Conservation (phyloP, 2,329 filamentous ascomycete species). For the Ceratocystis lukuohia region DNA sequence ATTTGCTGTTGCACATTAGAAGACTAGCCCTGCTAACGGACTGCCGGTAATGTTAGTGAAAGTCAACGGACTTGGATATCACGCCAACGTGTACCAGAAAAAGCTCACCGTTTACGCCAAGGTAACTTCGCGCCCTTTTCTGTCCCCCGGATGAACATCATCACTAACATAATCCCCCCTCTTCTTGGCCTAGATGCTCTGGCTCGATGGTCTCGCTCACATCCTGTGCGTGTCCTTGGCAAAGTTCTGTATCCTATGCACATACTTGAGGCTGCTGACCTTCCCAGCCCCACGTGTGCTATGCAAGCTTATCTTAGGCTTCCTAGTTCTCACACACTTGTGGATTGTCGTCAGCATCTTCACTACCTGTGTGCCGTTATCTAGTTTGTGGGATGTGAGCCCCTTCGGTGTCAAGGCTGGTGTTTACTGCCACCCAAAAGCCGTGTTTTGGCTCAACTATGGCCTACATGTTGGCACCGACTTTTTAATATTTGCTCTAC, state of each 20-base stretch:
- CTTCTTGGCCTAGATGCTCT: slow-evolving; percentile 4
- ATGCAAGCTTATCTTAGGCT: slow-evolving; percentile 20
- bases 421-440: slow-evolving; percentile 17
- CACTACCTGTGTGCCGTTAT: slow-evolving; percentile 22
- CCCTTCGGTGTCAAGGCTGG: background rate
- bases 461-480: slow-evolving; percentile 25
- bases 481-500: slow-evolving; percentile 23
- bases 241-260: slow-evolving; percentile 22
- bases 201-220: slow-evolving; percentile 20
- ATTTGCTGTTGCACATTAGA: background rate
- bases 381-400: slow-evolving; percentile 19
- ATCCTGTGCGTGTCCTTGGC: slow-evolving; percentile 21
- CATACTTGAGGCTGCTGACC: slow-evolving; percentile 23
- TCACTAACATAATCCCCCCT: background rate
- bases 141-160: background rate
- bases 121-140: slow-evolving; percentile 2
- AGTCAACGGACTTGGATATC: slow-evolving; percentile 13
- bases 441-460: slow-evolving; percentile 25
- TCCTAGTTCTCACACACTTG: slow-evolving; percentile 21
- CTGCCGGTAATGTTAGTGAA: slow-evolving; percentile 5
- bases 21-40: background rate
- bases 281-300: slow-evolving; percentile 20
- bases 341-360: slow-evolving; percentile 22
- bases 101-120: slow-evolving; percentile 16
- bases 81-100: background rate